phyloP scores from a whole-genome alignment of 495 filamentous ascomycete genomes.

The Aspergillus olivimuriae region DNA sequence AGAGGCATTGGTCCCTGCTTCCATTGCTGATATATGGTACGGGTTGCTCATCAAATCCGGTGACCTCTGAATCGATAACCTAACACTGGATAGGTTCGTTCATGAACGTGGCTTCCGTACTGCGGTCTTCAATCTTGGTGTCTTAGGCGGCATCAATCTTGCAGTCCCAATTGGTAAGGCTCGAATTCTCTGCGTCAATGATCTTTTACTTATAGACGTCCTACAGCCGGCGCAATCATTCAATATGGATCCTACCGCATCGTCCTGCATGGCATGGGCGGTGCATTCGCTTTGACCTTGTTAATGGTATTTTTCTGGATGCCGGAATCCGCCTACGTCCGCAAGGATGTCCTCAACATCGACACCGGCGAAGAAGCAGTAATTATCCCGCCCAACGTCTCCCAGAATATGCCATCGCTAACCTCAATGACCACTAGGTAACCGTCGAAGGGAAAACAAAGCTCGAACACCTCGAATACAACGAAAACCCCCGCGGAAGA shows the following conservation, averaged over 20 bases:
- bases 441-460: slow-evolving; percentile 16
- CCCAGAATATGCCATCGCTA: not conserved
- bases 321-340: slow-evolving; percentile 34
- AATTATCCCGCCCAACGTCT: not conserved
- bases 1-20: slow-evolving; percentile 25
- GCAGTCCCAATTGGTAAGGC: slow-evolving; percentile 34
- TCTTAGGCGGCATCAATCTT: slow-evolving; percentile 42
- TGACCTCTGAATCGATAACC: not conserved
- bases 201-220: not conserved
- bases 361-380: slow-evolving; percentile 27
- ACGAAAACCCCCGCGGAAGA: not conserved
- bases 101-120: slow-evolving; percentile 60
- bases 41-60: not conserved
- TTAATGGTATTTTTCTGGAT: slow-evolving; percentile 39
- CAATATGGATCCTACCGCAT: slow-evolving; percentile 27
- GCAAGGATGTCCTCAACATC: slow-evolving; percentile 28
- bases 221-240: slow-evolving; percentile 27
- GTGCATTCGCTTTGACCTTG: slow-evolving; percentile 29
- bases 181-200: not conserved
- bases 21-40: slow-evolving; percentile 33
- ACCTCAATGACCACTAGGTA: slow-evolving; percentile 2
- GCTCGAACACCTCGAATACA: slow-evolving; percentile 23
- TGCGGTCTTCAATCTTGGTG: slow-evolving; percentile 58
- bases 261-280: slow-evolving; percentile 34
- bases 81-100: slow-evolving; percentile 30